Evolutionary conservation across 805 yeast genomes (phyloP), one percentile per base, ranked within the genome.

Genomic region (Candida khao-thaluensis): DNA sequence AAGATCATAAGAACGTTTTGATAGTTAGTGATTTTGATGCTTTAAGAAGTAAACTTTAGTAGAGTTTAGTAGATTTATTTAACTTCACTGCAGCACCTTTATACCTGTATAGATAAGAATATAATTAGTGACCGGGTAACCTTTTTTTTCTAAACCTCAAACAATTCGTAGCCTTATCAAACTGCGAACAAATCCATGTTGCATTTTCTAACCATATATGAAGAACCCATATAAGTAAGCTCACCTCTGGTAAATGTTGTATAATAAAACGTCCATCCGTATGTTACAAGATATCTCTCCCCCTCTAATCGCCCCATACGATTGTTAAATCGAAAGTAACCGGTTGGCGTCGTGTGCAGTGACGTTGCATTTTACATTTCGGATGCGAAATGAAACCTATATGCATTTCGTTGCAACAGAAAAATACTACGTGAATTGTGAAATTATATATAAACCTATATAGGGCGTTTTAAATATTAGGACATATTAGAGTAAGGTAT

Each of bases 1-100:
- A 71, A 46, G 71, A 62, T 28, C 81, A 76, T 50, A 14, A 42
- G 3, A 73, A 74, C 39, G 71, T 66, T 17, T 52, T 62, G 45
- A 50, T 74, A 34, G 74, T 72, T 22, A 64, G 77, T 37, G 82
- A 77, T 53, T 60, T 62, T 31, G 74, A 62, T 17, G 79, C 81
- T 20, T 45, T 66, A 30, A 51, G 47, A 37, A 42, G 62, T 20
- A 65, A 64, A 50, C 58, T 66, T 45, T 67, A 54, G n/a, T n/a
- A n/a, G n/a, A n/a, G n/a, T n/a, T n/a, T n/a, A n/a, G n/a, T n/a
- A n/a, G n/a, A n/a, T n/a, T n/a, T n/a, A n/a, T n/a, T n/a, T n/a
- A n/a, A n/a, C n/a, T n/a, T n/a, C n/a, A n/a, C n/a, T n/a, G n/a
- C n/a, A n/a, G n/a, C n/a, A n/a, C n/a, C n/a, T n/a, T n/a, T n/a